Conservation (phyloP, 331 rosid species). For the Acacia concinna region DNA sequence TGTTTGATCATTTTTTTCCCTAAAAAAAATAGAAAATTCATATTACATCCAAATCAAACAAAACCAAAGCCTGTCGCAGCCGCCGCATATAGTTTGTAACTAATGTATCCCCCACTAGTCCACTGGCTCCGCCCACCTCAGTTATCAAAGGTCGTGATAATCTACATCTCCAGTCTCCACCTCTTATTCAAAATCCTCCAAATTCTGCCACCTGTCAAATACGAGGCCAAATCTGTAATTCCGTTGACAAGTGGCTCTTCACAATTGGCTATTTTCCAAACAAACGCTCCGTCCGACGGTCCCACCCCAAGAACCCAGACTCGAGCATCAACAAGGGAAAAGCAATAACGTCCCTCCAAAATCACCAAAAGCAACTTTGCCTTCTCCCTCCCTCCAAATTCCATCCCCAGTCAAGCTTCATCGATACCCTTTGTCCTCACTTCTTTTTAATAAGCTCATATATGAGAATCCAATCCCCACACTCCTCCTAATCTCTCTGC, state of each 20-base stretch:
- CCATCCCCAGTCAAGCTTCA: conserved; percentile 24
- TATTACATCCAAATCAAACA: too few species aligned
- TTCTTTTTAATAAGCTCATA: not conserved
- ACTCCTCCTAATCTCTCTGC: not conserved
- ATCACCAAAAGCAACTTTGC: conserved; percentile 32
- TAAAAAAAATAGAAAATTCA: too few species aligned
- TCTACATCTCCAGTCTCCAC: not conserved
- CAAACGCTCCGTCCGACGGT: not conserved
- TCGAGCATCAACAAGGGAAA: not conserved
- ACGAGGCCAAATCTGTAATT: not conserved
- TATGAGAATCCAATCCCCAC: not conserved
- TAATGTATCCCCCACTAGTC: not conserved
- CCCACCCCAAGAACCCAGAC: not conserved
- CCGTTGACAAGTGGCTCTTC: not conserved
- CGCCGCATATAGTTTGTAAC: not conserved
- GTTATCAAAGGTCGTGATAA: not conserved
- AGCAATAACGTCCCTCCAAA: conserved; percentile 21
- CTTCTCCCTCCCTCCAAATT: conserved; percentile 40
- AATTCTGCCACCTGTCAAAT: not conserved
- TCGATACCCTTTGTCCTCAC: not conserved
- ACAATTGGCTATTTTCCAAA: not conserved
- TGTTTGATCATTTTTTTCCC: too few species aligned
- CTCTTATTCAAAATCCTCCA: not conserved
- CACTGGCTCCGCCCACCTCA: too few species aligned
- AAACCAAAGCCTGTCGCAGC: not conserved